Base-by-base conservation (phyloP, 23 red algal species). In the Chondrus crispus region DNA sequence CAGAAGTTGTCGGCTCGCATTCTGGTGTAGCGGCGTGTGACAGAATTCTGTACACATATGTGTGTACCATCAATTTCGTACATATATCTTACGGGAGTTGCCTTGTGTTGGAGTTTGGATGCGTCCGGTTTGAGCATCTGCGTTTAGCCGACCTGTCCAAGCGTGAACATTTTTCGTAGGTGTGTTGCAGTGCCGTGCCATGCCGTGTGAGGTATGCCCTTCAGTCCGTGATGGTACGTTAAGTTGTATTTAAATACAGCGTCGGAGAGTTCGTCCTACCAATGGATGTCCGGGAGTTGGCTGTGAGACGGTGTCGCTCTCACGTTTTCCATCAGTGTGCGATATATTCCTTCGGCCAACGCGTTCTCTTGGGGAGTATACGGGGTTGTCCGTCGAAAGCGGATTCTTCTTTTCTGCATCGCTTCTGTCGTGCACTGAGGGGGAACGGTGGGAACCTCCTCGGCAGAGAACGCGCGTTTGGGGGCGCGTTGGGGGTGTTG, bases 351-450 rank as follows among this genome's bases (percentile, higher is more conserved):
- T 37, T 81, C 76, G 0, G 45, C 76, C 14, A 45, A 29, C 18
- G 46, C 22, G 28, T 81, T 81, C 54, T 81, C 76, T 53, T 81
- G 76, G 24, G 76, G 76, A 19, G 49, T 42, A 29, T 81, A 53
- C 16, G 74, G 37, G 7, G 74, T 80, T 47, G 39, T 4, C 29
- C 18, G 19, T 57, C 54, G 18, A 30, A 53, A 24, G 49, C 13
- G 7, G 5, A 51, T 29, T 0, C 46, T 26, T n/a, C 54, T 19
- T 16, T 19, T n/a, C n/a, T n/a, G n/a, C n/a, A n/a, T n/a, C n/a
- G n/a, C n/a, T n/a, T n/a, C n/a, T n/a, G n/a, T n/a, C n/a, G n/a
- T n/a, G n/a, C n/a, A n/a, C n/a, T n/a, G n/a, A n/a, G n/a, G n/a
- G n/a, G n/a, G n/a, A n/a, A n/a, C n/a, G n/a, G n/a, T n/a, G n/a